Evolutionary conservation across 192 early-diverging fungal genomes (phyloP).

Genomic region (Coemansia sp.): DNA sequence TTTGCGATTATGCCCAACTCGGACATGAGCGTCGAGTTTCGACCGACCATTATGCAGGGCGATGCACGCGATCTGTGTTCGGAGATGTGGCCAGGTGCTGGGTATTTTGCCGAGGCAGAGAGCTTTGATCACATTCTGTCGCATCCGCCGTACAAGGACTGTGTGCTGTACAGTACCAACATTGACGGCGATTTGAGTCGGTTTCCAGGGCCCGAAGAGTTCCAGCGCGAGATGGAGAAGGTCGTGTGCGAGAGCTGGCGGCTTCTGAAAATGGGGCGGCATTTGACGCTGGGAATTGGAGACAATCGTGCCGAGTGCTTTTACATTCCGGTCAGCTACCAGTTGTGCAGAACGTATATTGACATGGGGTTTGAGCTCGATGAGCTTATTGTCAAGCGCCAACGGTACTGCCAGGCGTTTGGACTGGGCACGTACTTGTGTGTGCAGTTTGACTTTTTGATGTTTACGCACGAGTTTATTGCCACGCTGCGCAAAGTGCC

Average conservation of each 20-base stretch:
- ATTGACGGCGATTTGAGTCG: conserved; percentile 83
- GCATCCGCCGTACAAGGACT: conserved; percentile 95
- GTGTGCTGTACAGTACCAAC: conserved; percentile 79
- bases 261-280: conserved; percentile 67
- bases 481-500: conserved; percentile 76
- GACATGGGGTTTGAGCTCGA: conserved; percentile 84
- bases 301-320: conserved; percentile 91
- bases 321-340: conserved; percentile 84
- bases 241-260: conserved; percentile 72
- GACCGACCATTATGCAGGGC: conserved; percentile 78
- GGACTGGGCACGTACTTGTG: conserved; percentile 86
- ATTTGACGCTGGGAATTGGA: conserved; percentile 87
- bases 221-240: conserved; percentile 70
- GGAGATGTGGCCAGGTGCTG: conserved; percentile 48
- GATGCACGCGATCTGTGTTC: conserved; percentile 70
- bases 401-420: conserved; percentile 84
- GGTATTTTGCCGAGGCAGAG: conserved; percentile 66
- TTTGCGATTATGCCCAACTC: conserved; percentile 69
- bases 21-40: conserved; percentile 69
- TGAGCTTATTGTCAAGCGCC: conserved; percentile 85
- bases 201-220: conserved; percentile 74
- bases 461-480: conserved; percentile 94
- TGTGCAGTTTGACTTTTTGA: conserved; percentile 86
- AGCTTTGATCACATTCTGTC: conserved; percentile 86
- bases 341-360: conserved; percentile 80